Conservation (phyloP, 345 rosid genomes). For the Crucihimalaya himalaica region DNA sequence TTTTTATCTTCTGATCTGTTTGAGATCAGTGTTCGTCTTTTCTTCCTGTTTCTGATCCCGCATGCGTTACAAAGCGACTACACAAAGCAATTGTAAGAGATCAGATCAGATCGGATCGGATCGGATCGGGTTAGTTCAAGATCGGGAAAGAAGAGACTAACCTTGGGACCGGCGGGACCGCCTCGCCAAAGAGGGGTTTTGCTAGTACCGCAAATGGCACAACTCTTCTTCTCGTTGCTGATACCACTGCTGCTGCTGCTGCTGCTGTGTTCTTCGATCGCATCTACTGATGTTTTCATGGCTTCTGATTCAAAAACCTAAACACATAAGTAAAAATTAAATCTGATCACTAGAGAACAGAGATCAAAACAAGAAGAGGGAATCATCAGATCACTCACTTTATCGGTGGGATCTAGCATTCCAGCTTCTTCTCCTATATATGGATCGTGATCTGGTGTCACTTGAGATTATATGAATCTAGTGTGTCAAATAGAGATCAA, state of each 20-base stretch:
- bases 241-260: conserved; percentile 15
- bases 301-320: conserved; percentile 47
- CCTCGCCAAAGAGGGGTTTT: conserved; percentile 88
- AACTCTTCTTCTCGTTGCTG: conserved; percentile 47
- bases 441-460: conserved; percentile 22
- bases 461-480: conserved; percentile 4
- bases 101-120: conserved; percentile 13
- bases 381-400: conserved; percentile 51
- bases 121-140: neutral
- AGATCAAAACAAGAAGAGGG: neutral
- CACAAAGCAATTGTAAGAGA: conserved; percentile 15
- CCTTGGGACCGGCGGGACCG: conserved; percentile 93
- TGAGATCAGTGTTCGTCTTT: conserved; percentile 59
- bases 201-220: conserved; percentile 72
- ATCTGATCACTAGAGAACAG: neutral
- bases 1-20: conserved; percentile 58
- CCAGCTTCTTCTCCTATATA: neutral
- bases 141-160: conserved; percentile 8
- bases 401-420: conserved; percentile 59
- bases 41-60: conserved; percentile 96
- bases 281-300: conserved; percentile 26
- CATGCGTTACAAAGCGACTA: conserved; percentile 97
- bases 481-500: neutral
- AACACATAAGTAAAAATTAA: neutral
- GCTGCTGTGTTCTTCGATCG: conserved; percentile 40